Evolutionary conservation across 108 stramenopile species (phyloP).

Genomic region (Parietichytrium sp.): DNA sequence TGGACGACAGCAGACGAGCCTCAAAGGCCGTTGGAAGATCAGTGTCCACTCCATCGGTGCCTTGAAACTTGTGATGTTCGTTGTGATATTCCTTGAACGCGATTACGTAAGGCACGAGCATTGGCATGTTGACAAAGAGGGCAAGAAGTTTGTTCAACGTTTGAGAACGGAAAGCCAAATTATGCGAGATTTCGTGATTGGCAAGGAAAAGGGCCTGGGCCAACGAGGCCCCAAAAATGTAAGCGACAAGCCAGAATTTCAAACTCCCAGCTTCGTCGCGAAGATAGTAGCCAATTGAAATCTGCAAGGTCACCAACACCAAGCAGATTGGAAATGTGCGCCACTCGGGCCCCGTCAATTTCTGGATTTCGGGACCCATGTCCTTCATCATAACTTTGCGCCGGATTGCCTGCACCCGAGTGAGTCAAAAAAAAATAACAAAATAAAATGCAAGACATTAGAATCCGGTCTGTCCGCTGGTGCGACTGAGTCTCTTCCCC

Average conservation of each 20-base stretch:
- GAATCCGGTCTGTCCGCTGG: too few species aligned
- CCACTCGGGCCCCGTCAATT: slow-evolving; percentile 75
- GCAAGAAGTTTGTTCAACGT: slow-evolving; percentile 71
- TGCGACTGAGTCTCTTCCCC: too few species aligned
- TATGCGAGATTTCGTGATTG: slow-evolving; percentile 87
- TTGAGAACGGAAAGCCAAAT: slow-evolving; percentile 71
- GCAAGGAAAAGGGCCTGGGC: slow-evolving; percentile 81
- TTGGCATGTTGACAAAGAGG: slow-evolving; percentile 80
- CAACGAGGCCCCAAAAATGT: slow-evolving; percentile 71
- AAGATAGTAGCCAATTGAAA: slow-evolving; percentile 65
- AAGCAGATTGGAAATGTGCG: slow-evolving; percentile 67
- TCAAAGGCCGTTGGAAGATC: slow-evolving; percentile 82
- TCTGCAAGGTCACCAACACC: slow-evolving; percentile 59
- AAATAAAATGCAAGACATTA: neutral
- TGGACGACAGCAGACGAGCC: slow-evolving; percentile 68
- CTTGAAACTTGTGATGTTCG: slow-evolving; percentile 83
- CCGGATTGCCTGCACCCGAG: slow-evolving; percentile 41
- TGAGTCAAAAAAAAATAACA: neutral
- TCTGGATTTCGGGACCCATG: slow-evolving; percentile 71
- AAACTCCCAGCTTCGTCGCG: slow-evolving; percentile 56
- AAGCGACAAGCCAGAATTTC: slow-evolving; percentile 49
- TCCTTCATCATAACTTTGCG: slow-evolving; percentile 72
- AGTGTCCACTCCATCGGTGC: slow-evolving; percentile 76
- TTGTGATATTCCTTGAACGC: slow-evolving; percentile 91
- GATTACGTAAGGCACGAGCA: slow-evolving; percentile 64